These are phyloP conservation scores for Penicillium sp. DNA, from an alignment of 2,329 filamentous ascomycete species.

Conservation along the genomic window DNA sequence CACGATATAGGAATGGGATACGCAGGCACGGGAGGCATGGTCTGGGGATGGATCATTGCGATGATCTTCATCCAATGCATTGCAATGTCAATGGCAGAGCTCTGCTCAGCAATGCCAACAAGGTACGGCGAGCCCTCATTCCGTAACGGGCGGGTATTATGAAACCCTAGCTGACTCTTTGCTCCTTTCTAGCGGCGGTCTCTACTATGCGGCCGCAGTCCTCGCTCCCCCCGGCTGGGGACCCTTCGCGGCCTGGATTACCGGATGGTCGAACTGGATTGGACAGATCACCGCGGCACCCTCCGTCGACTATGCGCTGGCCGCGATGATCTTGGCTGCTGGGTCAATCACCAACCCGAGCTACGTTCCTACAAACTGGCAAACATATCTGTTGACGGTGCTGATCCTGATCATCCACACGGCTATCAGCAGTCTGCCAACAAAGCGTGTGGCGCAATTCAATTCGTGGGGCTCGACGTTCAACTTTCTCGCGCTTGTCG, in stretches of 20 bases:
- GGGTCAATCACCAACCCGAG: conserved; percentile 64
- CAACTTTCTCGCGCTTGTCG: conserved; percentile 65
- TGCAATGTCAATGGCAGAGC: conserved; percentile 66
- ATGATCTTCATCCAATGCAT: conserved; percentile 71
- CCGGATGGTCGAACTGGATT: conserved; percentile 69
- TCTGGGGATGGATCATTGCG: conserved; percentile 72
- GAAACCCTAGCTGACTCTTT: too few relatives aligned
- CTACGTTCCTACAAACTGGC: conserved; percentile 64
- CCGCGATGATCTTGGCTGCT: conserved; percentile 69
- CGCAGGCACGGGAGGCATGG: conserved; percentile 62
- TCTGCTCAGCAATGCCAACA: conserved; percentile 71
- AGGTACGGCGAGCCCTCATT: conserved; percentile 42
- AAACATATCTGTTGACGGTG: conserved; percentile 65
- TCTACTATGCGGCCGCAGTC: conserved; percentile 72
- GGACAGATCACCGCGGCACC: conserved; percentile 65
- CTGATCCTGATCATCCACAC: conserved; percentile 67
- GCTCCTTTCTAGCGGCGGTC: conserved; percentile 52
- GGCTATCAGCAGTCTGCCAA: conserved; percentile 67
- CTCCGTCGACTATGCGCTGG: conserved; percentile 63
- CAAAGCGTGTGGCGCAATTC: conserved; percentile 66
- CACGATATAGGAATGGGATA: conserved; percentile 47
- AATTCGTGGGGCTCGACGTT: conserved; percentile 68
- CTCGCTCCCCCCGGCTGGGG: conserved; percentile 65
- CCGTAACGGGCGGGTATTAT: too few relatives aligned
- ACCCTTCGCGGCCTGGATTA: conserved; percentile 66